Conservation (phyloP, 2,329 filamentous ascomycete genomes). For the Colletotrichum truncatum region DNA sequence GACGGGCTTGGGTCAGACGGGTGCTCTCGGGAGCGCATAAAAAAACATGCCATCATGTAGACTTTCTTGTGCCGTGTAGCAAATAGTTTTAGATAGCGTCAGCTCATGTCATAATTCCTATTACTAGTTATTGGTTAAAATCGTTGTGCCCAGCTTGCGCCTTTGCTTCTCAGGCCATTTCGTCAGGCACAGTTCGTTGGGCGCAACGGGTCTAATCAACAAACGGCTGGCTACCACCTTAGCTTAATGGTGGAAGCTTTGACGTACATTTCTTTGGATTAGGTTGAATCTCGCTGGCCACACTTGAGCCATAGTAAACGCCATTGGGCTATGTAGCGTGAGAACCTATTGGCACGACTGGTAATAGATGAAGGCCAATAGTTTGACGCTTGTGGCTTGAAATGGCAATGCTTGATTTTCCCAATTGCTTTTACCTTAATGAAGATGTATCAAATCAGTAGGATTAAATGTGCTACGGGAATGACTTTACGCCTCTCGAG, state of each 20-base stretch:
- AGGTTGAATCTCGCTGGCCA: too few relatives aligned
- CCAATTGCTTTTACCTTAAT: background rate
- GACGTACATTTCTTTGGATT: background rate
- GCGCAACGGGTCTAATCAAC: background rate
- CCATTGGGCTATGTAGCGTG: background rate
- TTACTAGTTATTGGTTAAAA: background rate
- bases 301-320: background rate
- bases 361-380: background rate
- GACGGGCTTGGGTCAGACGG: constrained; percentile 10
- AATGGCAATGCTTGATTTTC: background rate
- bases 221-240: background rate
- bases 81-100: constrained; percentile 12
- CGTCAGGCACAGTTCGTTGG: background rate
- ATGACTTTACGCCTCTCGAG: too few relatives aligned
- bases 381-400: background rate
- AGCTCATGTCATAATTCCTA: background rate
- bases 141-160: background rate
- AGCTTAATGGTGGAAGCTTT: background rate
- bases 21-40: constrained; percentile 20
- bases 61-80: constrained; percentile 18
- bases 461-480: too few relatives aligned
- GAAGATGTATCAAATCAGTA: too few relatives aligned
- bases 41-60: constrained; percentile 29
- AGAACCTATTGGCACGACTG: background rate
- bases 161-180: background rate